Conservation (phyloP, 2,329 filamentous ascomycete genomes). For the Apiospora koreana region DNA sequence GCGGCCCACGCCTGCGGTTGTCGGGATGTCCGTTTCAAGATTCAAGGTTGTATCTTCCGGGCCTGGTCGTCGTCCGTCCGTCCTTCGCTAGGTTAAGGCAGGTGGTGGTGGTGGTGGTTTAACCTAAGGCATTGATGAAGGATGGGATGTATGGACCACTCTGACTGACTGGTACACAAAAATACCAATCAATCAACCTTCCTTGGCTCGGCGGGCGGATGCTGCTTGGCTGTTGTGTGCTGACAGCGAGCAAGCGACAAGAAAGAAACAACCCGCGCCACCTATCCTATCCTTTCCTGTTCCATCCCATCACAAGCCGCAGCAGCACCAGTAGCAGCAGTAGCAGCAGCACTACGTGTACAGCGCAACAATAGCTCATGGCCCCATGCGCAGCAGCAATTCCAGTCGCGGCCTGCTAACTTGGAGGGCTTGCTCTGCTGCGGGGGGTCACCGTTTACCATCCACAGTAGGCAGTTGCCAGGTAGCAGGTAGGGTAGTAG, state of each 20-base stretch:
- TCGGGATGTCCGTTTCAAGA: constrained; percentile 8
- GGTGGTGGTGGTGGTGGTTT: too few species aligned
- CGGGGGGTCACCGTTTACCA: background rate
- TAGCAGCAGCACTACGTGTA: background rate
- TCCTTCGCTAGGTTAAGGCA: background rate
- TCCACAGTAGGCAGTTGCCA: background rate
- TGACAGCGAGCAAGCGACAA: background rate
- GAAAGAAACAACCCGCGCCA: background rate
- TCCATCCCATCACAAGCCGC: background rate
- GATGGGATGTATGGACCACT: background rate
- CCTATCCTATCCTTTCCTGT: background rate
- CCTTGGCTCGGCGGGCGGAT: background rate
- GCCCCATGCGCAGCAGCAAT: background rate
- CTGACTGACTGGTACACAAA: background rate
- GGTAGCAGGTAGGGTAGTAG: background rate
- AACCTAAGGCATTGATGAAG: constrained; percentile 2
- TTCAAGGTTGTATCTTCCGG: background rate
- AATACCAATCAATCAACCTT: background rate
- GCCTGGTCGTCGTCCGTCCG: background rate
- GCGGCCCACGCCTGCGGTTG: constrained; percentile 5
- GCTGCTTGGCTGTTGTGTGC: background rate
- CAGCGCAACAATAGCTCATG: background rate
- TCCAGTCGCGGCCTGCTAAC: background rate
- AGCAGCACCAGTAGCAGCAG: background rate
- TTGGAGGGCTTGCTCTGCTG: background rate